These are phyloP conservation scores for Suhomyces bribrorum DNA, from an alignment of 1,139 yeast species.

Conservation along the genomic window DNA sequence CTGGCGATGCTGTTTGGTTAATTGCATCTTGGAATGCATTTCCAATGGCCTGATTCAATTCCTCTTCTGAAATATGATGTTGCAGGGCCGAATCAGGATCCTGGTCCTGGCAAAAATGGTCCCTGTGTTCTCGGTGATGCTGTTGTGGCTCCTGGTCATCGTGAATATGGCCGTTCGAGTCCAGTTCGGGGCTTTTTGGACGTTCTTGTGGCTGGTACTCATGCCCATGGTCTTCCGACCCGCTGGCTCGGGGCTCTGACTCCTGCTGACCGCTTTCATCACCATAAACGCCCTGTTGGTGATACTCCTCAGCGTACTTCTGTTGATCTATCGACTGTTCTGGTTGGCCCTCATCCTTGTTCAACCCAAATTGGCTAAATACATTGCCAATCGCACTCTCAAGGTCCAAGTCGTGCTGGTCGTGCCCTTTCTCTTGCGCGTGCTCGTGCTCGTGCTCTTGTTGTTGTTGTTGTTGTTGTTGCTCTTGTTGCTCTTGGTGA, in stretches of 20 bases:
- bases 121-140: too few species aligned
- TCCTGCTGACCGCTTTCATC: not conserved
- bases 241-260: not conserved
- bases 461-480: too few species aligned
- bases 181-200: too few species aligned
- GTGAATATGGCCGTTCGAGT: too few species aligned
- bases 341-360: constrained; percentile 1
- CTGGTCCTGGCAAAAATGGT: not conserved
- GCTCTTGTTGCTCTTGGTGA: constrained; percentile 3
- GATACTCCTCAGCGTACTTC: not conserved
- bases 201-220: constrained; percentile 1
- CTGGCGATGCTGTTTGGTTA: constrained; percentile 9
- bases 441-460: too few species aligned
- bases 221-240: not conserved
- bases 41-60: constrained; percentile 18
- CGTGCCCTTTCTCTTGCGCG: not conserved
- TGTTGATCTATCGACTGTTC: constrained; percentile 2
- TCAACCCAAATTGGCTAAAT: constrained; percentile 31
- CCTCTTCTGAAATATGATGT: too few species aligned
- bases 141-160: not conserved
- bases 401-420: constrained; percentile 21
- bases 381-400: constrained; percentile 44
- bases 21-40: constrained; percentile 14
- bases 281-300: not conserved
- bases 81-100: too few species aligned